Conservation (phyloP, 495 filamentous ascomycete genomes). For the Friedmanniomyces endolithicus region DNA sequence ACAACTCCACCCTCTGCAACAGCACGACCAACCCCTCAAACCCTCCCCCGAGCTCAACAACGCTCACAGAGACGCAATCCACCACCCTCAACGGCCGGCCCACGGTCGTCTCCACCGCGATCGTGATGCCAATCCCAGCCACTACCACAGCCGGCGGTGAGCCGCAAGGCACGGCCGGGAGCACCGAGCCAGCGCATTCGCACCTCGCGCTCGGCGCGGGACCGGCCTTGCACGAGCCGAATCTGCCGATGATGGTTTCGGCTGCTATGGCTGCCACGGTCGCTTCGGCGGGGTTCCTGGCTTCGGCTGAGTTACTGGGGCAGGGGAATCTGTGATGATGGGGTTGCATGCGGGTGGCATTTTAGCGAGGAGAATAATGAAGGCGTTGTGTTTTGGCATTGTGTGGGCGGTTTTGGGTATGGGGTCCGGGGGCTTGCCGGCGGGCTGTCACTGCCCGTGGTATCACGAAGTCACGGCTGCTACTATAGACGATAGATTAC, state of each 20-base stretch:
- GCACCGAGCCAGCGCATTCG: not conserved
- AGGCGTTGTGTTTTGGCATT: too few species aligned
- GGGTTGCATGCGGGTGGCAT: too few species aligned
- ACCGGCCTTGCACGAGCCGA: not conserved
- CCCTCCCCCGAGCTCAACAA: not conserved
- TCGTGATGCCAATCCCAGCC: not conserved
- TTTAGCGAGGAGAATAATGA: too few species aligned
- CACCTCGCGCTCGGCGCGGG: not conserved
- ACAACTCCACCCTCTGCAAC: constrained; percentile 17
- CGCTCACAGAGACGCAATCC: not conserved
- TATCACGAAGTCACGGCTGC: too few species aligned
- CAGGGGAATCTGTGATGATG: not conserved
- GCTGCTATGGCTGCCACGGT: not conserved
- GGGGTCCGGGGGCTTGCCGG: too few species aligned
- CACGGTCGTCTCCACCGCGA: not conserved
- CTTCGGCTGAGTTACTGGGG: not conserved
- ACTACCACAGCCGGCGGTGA: not conserved
- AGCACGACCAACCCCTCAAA: not conserved
- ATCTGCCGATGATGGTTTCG: not conserved
- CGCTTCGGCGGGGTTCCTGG: not conserved
- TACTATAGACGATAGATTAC: too few species aligned
- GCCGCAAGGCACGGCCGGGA: too few species aligned
- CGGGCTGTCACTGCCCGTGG: too few species aligned
- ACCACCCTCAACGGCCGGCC: not conserved
- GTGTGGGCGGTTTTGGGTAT: too few species aligned